These are phyloP conservation scores for Phytophthora nicotianae DNA, from an alignment of 352 stramenopile species.

Conservation along the genomic window DNA sequence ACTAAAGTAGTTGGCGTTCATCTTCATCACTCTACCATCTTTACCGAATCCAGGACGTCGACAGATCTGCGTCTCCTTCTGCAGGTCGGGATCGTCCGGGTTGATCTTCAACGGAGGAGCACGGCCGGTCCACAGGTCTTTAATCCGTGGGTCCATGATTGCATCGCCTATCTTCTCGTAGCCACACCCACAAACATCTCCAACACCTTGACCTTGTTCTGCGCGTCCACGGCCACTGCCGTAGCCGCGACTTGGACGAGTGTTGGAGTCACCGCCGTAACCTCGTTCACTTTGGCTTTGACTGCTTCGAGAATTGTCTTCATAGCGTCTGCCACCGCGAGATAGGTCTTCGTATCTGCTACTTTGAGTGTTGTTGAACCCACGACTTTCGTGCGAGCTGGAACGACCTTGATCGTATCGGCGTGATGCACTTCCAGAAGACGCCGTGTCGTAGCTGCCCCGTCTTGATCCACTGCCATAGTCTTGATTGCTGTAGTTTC, in stretches of 20 bases:
- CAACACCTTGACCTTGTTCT: conserved; percentile 9
- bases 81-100: conserved; percentile 31
- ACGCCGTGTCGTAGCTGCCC: conserved; percentile 9
- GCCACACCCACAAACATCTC: conserved; percentile 35
- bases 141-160: conserved; percentile 47
- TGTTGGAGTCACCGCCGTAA: not conserved
- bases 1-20: conserved; percentile 66
- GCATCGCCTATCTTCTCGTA: conserved; percentile 56
- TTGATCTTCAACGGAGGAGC: conserved; percentile 28
- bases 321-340: not conserved
- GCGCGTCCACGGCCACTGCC: not conserved
- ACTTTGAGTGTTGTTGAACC: not conserved
- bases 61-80: conserved; percentile 40
- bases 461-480: conserved; percentile 2
- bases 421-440: not conserved
- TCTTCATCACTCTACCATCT: conserved; percentile 27
- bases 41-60: conserved; percentile 39
- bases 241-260: conserved; percentile 2
- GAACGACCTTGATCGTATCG: conserved; percentile 15
- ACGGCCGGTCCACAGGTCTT: conserved; percentile 47
- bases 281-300: not conserved
- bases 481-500: not conserved
- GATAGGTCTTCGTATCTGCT: not conserved
- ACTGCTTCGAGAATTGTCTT: conserved; percentile 2
- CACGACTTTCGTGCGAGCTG: not conserved